Percentiles rank a stretch among this genome's conserved stretches.
Evolutionary conservation across 2,329 filamentous ascomycete species (phyloP).

Genomic region (Thermochaetoides dissita): DNA sequence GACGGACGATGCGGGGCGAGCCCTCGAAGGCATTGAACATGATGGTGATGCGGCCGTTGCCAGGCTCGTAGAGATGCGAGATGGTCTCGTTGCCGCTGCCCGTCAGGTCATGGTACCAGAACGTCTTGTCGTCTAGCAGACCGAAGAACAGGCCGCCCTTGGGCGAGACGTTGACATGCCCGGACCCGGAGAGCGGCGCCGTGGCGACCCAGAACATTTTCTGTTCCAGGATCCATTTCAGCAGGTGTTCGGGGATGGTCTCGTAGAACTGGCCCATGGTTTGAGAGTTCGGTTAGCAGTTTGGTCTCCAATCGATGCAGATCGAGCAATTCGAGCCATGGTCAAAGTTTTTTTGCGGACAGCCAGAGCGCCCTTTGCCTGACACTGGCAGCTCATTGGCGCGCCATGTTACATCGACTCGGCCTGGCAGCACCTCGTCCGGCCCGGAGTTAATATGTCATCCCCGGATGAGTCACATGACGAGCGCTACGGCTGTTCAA

Average conservation of each 20-base stretch:
- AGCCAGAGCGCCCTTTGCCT: too few relatives aligned
- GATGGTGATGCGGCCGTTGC: conserved; percentile 57
- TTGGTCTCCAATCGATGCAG: not conserved
- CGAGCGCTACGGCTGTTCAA: too few relatives aligned
- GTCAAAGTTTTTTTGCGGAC: too few relatives aligned
- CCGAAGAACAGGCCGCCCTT: conserved; percentile 45
- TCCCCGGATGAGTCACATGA: too few relatives aligned
- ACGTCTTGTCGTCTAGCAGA: conserved; percentile 19
- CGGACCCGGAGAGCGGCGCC: conserved; percentile 47
- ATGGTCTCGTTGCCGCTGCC: conserved; percentile 68
- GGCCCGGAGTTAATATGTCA: too few relatives aligned
- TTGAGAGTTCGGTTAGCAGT: not conserved
- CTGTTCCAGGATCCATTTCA: conserved; percentile 51
- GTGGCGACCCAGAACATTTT: conserved; percentile 65
- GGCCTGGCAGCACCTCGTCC: too few relatives aligned
- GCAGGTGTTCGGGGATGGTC: conserved; percentile 27
- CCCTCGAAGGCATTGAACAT: conserved; percentile 46
- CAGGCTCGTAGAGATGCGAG: conserved; percentile 52
- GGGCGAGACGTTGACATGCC: conserved; percentile 63
- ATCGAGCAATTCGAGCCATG: not conserved
- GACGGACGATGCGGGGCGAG: conserved; percentile 24
- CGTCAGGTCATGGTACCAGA: conserved; percentile 56
- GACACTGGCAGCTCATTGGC: too few relatives aligned
- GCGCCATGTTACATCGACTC: too few relatives aligned
- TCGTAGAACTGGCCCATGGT: conserved; percentile 18